A percentile compares a stretch with the other conserved stretches of the same genome.
Evolutionary conservation across 345 rosid species (phyloP).

Genomic region (Citrus medica): DNA sequence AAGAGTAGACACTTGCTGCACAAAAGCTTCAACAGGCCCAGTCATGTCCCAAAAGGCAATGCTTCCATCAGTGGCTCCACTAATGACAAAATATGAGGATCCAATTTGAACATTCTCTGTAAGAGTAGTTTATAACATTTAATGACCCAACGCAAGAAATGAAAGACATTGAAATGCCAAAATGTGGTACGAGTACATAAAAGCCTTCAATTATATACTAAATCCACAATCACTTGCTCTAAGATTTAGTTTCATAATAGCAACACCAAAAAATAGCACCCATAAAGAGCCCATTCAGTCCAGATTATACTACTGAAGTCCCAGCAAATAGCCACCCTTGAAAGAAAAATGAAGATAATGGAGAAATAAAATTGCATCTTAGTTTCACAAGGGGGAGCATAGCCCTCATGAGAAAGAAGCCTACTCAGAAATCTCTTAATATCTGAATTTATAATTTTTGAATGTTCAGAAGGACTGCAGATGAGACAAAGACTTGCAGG

Average conservation of each 20-base stretch:
- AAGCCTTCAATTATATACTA: not conserved
- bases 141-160: constrained; percentile 1
- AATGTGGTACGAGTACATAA: not conserved
- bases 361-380: not conserved
- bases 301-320: not conserved
- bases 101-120: constrained; percentile 43
- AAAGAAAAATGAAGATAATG: not conserved
- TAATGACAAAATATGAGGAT: constrained; percentile 53
- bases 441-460: not conserved
- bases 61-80: constrained; percentile 97
- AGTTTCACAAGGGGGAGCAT: not conserved
- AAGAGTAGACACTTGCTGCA: constrained; percentile 46
- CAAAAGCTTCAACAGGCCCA: constrained; percentile 60
- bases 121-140: constrained; percentile 14
- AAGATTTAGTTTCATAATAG: not conserved
- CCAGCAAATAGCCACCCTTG: not conserved
- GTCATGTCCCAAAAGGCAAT: constrained; percentile 89
- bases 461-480: not conserved
- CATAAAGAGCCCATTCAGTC: not conserved
- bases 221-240: not conserved
- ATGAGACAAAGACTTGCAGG: not conserved
- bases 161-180: not conserved
- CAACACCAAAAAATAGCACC: not conserved
- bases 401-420: not conserved
- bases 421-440: not conserved